Conservation (phyloP, 441 rosid species). For the Eutrema salsugineum region DNA sequence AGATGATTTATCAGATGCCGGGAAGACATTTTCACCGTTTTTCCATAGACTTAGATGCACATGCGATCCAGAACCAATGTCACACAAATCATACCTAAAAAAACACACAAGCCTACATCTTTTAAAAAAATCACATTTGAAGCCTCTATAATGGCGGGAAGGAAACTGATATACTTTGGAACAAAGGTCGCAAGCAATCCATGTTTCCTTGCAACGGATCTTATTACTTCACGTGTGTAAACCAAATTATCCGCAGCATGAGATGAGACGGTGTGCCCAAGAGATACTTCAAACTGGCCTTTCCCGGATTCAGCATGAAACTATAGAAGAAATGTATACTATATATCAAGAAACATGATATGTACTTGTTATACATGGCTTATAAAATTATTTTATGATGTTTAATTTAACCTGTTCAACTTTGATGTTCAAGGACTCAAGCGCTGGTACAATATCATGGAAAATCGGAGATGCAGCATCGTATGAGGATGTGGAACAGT, state of each 20-base stretch:
- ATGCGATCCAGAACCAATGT: slow-evolving; percentile 95
- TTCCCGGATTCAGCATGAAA: slow-evolving; percentile 87
- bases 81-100: slow-evolving; percentile 73
- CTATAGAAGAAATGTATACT: slow-evolving; percentile 29
- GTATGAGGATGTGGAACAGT: slow-evolving; percentile 74
- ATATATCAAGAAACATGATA: slow-evolving; percentile 11
- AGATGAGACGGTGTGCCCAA: slow-evolving; percentile 53
- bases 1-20: slow-evolving; percentile 59
- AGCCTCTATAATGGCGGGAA: not conserved
- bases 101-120: not conserved
- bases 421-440: slow-evolving; percentile 58
- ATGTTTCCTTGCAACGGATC: slow-evolving; percentile 79
- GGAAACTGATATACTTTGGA: slow-evolving; percentile 59
- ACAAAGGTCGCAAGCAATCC: slow-evolving; percentile 82
- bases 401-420: slow-evolving; percentile 74
- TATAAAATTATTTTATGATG: not conserved
- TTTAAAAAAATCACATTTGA: not conserved
- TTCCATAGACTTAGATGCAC: slow-evolving; percentile 87
- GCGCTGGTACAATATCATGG: slow-evolving; percentile 59
- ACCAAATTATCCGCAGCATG: slow-evolving; percentile 81
- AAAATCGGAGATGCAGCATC: slow-evolving; percentile 64
- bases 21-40: slow-evolving; percentile 78
- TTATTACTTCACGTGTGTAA: slow-evolving; percentile 73
- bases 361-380: not conserved
- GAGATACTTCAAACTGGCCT: slow-evolving; percentile 87